These are phyloP conservation scores for Periglandula ipomoeae DNA, from an alignment of 2,329 filamentous ascomycete species.

Conservation along the genomic window DNA sequence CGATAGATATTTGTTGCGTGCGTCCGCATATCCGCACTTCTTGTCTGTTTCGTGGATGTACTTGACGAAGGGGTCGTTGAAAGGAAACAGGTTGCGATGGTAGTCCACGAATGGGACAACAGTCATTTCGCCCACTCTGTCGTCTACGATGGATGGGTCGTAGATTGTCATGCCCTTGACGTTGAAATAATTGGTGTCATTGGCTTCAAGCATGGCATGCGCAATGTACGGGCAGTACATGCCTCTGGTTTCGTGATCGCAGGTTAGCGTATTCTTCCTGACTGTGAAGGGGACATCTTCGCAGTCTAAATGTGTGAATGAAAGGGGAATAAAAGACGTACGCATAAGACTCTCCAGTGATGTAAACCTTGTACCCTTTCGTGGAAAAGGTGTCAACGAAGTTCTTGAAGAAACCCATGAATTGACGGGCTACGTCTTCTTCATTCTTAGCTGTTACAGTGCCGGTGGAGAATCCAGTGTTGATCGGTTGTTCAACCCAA, in stretches of 20 bases:
- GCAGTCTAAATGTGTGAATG: not conserved
- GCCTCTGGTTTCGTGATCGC: slow-evolving; percentile 24
- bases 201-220: slow-evolving; percentile 55
- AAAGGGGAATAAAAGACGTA: not conserved
- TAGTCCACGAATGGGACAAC: slow-evolving; percentile 49
- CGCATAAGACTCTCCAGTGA: slow-evolving; percentile 61
- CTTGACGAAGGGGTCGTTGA: slow-evolving; percentile 26
- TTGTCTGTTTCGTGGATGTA: slow-evolving; percentile 22
- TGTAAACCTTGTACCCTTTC: slow-evolving; percentile 59
- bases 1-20: slow-evolving; percentile 47
- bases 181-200: slow-evolving; percentile 57
- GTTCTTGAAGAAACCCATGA: slow-evolving; percentile 71
- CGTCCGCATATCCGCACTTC: slow-evolving; percentile 52
- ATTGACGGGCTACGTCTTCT: slow-evolving; percentile 58
- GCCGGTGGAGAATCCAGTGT: slow-evolving; percentile 61
- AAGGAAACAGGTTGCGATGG: slow-evolving; percentile 50
- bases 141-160: slow-evolving; percentile 52
- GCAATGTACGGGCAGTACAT: slow-evolving; percentile 60
- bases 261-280: too few species aligned
- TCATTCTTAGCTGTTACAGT: slow-evolving; percentile 54
- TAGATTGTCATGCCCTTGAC: slow-evolving; percentile 60
- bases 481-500: slow-evolving; percentile 62
- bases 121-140: slow-evolving; percentile 35
- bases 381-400: slow-evolving; percentile 62
- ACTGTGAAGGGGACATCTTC: not conserved